Evolutionary conservation across 306 rosid genomes (phyloP), one percentile per base, ranked within the genome.

Genomic region (Lotus japonicus): DNA sequence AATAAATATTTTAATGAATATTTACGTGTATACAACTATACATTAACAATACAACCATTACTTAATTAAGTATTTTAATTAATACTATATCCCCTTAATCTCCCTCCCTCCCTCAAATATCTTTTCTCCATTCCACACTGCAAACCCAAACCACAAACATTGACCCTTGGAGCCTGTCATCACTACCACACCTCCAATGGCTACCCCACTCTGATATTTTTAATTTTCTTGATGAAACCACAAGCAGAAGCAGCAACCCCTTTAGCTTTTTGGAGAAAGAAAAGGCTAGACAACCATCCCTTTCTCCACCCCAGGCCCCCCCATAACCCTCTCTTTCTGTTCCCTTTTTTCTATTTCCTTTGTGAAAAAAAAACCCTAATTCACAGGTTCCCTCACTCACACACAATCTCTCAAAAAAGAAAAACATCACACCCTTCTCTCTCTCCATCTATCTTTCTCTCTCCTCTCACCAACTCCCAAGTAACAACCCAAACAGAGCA

Each of bases 301-400:
- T 73, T 72, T 72, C 31, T 41, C 38, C 51, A 23, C 13, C 31
- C 26, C n/a, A n/a, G n/a, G n/a, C n/a, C 14, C 19, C 18, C 9
- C 49, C 31, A 49, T 9, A 9, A 21, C 55, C 4, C 69, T n/a
- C 69, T 43, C 21, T 44, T 21, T 46, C 18, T 36, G 45, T 33
- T 53, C 57, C 26, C 2, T 31, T 11, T 60, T 60, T 68, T 54
- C 38, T 7, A 19, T 31, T 41, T 7, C 66, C 11, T 64, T 66
- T 26, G 19, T 67, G 71, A 84, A 82, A 85, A n/a, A n/a, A 74
- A 86, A 84, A 87, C 87, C 92, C 92, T 84, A 84, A 74, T 52
- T 26, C 71, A 71, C 3, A 0, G 13, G 23, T 1, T 26, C 33
- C 33, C 33, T 1, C 33, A 31, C 36, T 31, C 36, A 31, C 36